Percentiles rank a stretch among this genome's conserved stretches.
These are phyloP conservation scores for Pseudocohnilembus persalinus DNA, from an alignment of 169 alveolate genomes.

Conservation along the genomic window DNA sequence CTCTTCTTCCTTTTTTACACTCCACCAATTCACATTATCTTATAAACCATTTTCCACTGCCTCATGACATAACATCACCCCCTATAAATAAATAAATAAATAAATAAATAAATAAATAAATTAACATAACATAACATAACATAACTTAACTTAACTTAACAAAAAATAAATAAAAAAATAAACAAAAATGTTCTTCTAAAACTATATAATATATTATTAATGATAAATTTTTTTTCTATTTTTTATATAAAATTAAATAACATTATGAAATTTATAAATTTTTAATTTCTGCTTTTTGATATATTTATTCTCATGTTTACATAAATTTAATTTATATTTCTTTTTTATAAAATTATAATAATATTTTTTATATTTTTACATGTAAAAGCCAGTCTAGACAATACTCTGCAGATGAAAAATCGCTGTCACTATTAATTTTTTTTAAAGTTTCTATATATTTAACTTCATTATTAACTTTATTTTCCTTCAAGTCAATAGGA, in stretches of 20 bases:
- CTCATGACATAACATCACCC: conserved; percentile 35
- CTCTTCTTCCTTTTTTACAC: conserved; percentile 29
- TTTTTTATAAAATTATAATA: too few relatives aligned
- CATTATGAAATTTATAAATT: too few relatives aligned
- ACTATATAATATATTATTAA: too few relatives aligned
- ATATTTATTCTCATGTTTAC: too few relatives aligned
- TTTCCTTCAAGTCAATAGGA: neutral
- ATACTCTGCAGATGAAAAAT: neutral
- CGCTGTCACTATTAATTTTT: neutral
- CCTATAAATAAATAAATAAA: neutral
- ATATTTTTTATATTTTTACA: neutral
- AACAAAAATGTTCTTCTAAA: too few relatives aligned
- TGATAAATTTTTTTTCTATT: too few relatives aligned
- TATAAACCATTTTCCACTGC: neutral
- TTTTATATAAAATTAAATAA: too few relatives aligned
- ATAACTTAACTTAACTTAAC: too few relatives aligned
- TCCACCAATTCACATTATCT: conserved; percentile 11
- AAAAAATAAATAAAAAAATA: too few relatives aligned
- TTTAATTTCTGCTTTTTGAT: too few relatives aligned
- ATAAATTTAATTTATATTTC: too few relatives aligned
- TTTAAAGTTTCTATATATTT: neutral
- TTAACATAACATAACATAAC: too few relatives aligned
- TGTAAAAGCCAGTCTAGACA: neutral
- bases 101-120: conserved; percentile 12
- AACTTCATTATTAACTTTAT: neutral